phyloP scores from a whole-genome alignment of 2,329 filamentous ascomycete genomes.

The Calonectria leucothoes region DNA sequence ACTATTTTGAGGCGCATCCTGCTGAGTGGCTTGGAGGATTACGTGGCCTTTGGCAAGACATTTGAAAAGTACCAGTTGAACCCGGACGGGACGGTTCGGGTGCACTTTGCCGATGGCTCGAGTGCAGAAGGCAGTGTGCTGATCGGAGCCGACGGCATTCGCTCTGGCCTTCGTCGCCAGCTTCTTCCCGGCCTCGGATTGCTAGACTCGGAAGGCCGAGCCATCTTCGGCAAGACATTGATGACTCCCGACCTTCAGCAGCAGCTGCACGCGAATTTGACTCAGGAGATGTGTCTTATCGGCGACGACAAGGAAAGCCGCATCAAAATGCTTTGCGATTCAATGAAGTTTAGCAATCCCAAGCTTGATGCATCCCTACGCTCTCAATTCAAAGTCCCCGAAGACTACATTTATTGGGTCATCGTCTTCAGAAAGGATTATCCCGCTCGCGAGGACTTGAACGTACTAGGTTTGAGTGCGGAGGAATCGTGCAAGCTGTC shows the following conservation, averaged over 20 bases:
- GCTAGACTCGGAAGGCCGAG: conserved; percentile 23
- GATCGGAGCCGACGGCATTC: conserved; percentile 32
- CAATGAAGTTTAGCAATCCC: conserved; percentile 4
- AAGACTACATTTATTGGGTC: conserved; percentile 23
- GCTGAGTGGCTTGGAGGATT: conserved; percentile 27
- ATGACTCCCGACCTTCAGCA: conserved; percentile 20
- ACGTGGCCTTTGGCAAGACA: conserved; percentile 25
- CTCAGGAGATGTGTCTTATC: background rate
- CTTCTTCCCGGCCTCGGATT: conserved; percentile 26
- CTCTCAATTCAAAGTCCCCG: background rate
- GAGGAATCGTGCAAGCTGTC: background rate
- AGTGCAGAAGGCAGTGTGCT: conserved; percentile 16
- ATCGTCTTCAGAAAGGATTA: conserved; percentile 6
- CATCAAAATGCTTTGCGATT: conserved; percentile 14
- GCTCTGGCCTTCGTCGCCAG: conserved; percentile 23
- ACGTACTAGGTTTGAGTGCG: background rate
- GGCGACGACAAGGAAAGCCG: background rate
- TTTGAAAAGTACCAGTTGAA: conserved; percentile 21
- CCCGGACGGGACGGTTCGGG: conserved; percentile 24
- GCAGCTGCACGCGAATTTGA: conserved; percentile 3
- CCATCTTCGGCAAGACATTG: conserved; percentile 24
- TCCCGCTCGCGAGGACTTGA: background rate
- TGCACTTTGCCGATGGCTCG: conserved; percentile 27
- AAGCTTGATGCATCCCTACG: background rate
- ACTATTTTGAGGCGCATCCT: conserved; percentile 30